These are phyloP conservation scores for Chlamydomonas urium DNA, from an alignment of 139 green algal species.

Conservation along the genomic window DNA sequence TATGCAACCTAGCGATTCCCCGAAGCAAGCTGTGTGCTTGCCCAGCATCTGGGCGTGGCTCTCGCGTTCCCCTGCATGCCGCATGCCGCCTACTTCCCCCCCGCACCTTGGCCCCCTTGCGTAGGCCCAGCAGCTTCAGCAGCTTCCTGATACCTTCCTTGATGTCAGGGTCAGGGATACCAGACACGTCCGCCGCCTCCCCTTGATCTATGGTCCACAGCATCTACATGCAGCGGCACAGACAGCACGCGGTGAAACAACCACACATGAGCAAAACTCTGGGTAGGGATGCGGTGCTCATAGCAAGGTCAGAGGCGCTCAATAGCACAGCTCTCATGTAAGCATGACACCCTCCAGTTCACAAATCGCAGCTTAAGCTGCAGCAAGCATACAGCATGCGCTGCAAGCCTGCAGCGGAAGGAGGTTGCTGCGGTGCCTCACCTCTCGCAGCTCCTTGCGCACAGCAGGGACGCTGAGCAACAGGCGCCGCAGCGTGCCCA, in stretches of 20 bases:
- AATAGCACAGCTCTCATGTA: background rate
- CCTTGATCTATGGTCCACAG: slow-evolving; percentile 30
- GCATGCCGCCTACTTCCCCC: too few species aligned
- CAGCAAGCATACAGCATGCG: background rate
- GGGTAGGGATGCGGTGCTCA: background rate
- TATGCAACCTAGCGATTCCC: too few species aligned
- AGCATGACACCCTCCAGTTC: background rate
- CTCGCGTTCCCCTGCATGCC: too few species aligned
- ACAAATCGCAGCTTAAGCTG: background rate
- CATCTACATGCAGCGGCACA: slow-evolving; percentile 20
- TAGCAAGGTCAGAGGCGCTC: background rate
- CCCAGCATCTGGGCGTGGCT: too few species aligned
- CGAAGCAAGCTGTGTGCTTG: too few species aligned
- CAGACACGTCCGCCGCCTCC: slow-evolving; percentile 23
- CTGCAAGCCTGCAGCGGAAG: background rate
- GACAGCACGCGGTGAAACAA: background rate
- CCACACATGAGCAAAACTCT: background rate
- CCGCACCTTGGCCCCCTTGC: slow-evolving; percentile 26
- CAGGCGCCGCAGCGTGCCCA: slow-evolving; percentile 22
- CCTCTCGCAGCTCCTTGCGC: slow-evolving; percentile 34
- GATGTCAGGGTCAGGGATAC: slow-evolving; percentile 23
- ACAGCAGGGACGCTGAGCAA: slow-evolving; percentile 17
- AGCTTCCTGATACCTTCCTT: slow-evolving; percentile 18
- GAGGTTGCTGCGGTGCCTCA: background rate
- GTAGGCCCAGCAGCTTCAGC: slow-evolving; percentile 21